Base-by-base conservation (phyloP, 306 rosid species). In the Cicer chorassanicum region DNA sequence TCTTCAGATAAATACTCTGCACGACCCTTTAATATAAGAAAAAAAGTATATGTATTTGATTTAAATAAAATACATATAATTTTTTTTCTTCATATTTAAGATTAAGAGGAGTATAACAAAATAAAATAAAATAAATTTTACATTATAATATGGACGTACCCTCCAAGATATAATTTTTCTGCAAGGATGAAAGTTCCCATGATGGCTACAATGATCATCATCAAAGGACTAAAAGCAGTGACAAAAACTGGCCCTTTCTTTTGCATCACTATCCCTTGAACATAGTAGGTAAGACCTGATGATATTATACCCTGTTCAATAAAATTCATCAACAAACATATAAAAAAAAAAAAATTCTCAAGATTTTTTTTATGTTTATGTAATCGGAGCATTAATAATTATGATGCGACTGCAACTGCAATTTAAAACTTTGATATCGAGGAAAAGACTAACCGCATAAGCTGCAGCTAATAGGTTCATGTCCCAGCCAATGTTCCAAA, bases 181-280 rank as follows among this genome's bases (percentile, higher is more conserved):
- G 95, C 90, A 6, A 94, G 92, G 73, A 94, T 88, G 82, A 94
- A 86, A 64, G 97, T 85, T 4, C 93, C 99, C 88, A 94, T 89
- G 42, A 86, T 64, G 1, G 97, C 97, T 1, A 89, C 97, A 38
- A 94, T 88, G 82, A 94, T 90, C 97, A 92, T 92, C 92, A 91
- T 92, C 63, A 94, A 78, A 74, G 99, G 99, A 80, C 97, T 92
- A 65, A 94, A 94, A 70, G 99, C 94, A 2, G 99, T 92, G 7
- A 82, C 97, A n/a, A 94, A 94, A 51, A 94, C 99, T 1, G 97
- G 99, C 4, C 99, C 99, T 82, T 88, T 88, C 70, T 86, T 88
- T 82, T 88, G 78, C 91, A 87, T 88, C 10, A 94, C 94, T 19
- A 88, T 66, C 43, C 99, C 99, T 87, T 94, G 99, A 71, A 92